Base-by-base conservation (phyloP, 2,329 filamentous ascomycete genomes). In the Colletotrichum sp. region DNA sequence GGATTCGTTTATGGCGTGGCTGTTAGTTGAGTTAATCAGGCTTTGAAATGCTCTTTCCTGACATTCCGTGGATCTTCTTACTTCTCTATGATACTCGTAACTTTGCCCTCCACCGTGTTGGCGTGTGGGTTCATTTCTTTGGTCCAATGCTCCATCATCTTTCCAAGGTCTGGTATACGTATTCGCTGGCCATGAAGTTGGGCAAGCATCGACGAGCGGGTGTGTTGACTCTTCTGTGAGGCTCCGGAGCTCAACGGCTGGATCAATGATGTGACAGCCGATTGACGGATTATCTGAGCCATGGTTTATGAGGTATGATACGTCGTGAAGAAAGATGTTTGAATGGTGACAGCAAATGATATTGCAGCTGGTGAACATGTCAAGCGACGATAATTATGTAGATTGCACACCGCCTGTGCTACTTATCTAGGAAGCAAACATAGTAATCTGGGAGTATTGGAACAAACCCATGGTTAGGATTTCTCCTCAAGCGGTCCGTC, bases 81-180 rank as follows among this genome's bases (percentile, higher is more conserved):
- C 44, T 49, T 49, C 44, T 49, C 44, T 12, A 49, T 49, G 10
- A 49, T 49, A 49, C 6, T 49, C n/a, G 44, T 49, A n/a, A 49
- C 44, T 49, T 49, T 49, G 18, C 18, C 13, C n/a, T 49, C 44
- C 44, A 30, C 57, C 13, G 18, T 30, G 24, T 30, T 21, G 5
- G 71, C 70, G 28, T 73, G 62, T 21, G 72, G 77, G 4, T 75
- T 79, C 15, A 68, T 74, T 10, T 75, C 52, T 21, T 79, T 79
- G 9, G 78, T 63, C 57, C 57, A 60, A 21, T 60, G 57, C 13
- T 60, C 57, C 57, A 60, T 30, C 57, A 60, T 60, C 57, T 30
- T 60, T 26, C 57, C 57, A n/a, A 60, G 57, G 21, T 60, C 57
- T 26, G 57, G 57, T 60, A 60, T 60, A 30, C 57, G 57, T 30